Conservation (phyloP, 805 yeast genomes). For the Suhomyces tanzawaensis region DNA sequence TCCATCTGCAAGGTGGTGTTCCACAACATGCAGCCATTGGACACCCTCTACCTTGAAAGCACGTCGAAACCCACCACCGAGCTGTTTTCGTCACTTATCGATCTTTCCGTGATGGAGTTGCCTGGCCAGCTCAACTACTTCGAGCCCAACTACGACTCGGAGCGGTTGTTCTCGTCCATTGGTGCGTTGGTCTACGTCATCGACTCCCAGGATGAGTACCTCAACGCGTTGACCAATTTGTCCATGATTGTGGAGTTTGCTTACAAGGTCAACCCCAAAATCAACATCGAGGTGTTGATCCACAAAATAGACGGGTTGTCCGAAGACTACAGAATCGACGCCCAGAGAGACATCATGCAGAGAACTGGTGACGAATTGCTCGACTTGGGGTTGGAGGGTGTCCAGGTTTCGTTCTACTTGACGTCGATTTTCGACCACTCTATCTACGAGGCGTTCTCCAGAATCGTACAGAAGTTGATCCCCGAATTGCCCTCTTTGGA, state of each 20-base stretch:
- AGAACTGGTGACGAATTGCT: slow-evolving; percentile 89
- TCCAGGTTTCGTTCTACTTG: slow-evolving; percentile 83
- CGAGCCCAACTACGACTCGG: slow-evolving; percentile 81
- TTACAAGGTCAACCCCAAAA: slow-evolving; percentile 74
- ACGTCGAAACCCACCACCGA: slow-evolving; percentile 88
- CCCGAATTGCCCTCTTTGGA: slow-evolving; percentile 87
- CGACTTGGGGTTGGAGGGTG: slow-evolving; percentile 88
- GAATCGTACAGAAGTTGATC: slow-evolving; percentile 87
- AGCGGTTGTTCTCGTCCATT: slow-evolving; percentile 70
- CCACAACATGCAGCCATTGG: slow-evolving; percentile 94
- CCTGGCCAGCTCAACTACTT: slow-evolving; percentile 92
- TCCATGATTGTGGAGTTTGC: slow-evolving; percentile 89
- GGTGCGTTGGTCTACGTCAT: slow-evolving; percentile 93
- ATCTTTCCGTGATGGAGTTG: slow-evolving; percentile 84
- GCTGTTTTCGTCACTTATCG: slow-evolving; percentile 78
- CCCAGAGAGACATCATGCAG: slow-evolving; percentile 95
- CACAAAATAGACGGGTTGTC: slow-evolving; percentile 95
- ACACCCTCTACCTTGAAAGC: slow-evolving; percentile 84
- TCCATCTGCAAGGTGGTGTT: slow-evolving; percentile 95
- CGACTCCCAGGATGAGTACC: slow-evolving; percentile 92
- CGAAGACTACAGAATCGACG: slow-evolving; percentile 91
- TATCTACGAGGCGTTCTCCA: slow-evolving; percentile 90
- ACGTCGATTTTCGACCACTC: slow-evolving; percentile 96
- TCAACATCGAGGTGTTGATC: slow-evolving; percentile 87
- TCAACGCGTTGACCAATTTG: slow-evolving; percentile 84